Evolutionary conservation across 257 asterid species (phyloP).

Genomic region (Solanum paucissectum): DNA sequence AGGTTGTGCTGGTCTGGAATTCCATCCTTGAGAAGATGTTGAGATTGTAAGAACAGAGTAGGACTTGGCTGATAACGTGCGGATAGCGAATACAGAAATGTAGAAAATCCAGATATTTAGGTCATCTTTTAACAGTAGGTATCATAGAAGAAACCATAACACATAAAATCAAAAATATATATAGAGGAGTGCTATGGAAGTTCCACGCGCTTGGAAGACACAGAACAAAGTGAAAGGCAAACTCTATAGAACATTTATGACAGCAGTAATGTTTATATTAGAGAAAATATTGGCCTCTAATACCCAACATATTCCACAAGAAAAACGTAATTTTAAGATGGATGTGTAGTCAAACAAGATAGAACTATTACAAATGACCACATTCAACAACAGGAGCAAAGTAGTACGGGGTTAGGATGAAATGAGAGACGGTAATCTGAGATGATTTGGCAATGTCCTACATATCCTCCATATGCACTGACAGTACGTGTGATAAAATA

Average conservation of each 20-base stretch:
- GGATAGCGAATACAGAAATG: not conserved
- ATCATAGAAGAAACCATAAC: not conserved
- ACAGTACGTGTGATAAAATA: not conserved
- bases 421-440: not conserved
- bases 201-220: not conserved
- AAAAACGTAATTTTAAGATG: not conserved
- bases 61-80: not conserved
- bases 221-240: not conserved
- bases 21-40: not conserved
- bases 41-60: not conserved
- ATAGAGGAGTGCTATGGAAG: not conserved
- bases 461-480: not conserved
- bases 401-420: not conserved
- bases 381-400: not conserved
- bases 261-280: not conserved
- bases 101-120: not conserved
- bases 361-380: not conserved
- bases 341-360: not conserved
- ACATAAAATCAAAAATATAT: not conserved
- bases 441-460: not conserved
- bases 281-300: not conserved
- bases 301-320: not conserved
- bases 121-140: not conserved
- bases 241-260: not conserved
- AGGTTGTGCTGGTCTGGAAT: not conserved